phyloP scores from a whole-genome alignment of 306 rosid species.

The Coriaria nepalensis region DNA sequence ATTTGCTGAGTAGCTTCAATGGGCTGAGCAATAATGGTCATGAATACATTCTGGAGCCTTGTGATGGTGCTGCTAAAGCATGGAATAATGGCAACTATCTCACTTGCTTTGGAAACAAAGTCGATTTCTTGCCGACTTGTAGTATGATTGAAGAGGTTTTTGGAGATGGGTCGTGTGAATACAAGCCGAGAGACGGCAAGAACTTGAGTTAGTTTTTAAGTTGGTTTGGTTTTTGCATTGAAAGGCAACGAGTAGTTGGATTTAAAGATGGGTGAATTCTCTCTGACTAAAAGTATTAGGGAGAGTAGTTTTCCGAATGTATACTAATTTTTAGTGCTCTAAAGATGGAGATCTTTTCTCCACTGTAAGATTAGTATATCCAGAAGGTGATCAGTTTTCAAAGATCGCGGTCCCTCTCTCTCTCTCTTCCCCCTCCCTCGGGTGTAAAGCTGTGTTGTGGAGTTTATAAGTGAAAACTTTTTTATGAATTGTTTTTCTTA shows the following conservation, averaged over 20 bases:
- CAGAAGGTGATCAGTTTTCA: no score
- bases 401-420: no score
- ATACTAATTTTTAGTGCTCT: no score
- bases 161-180: constrained; percentile 38
- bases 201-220: constrained; percentile 30
- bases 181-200: constrained; percentile 45
- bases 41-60: constrained; percentile 52
- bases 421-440: no score
- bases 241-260: no score
- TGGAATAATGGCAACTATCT: constrained; percentile 53
- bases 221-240: constrained; percentile 2
- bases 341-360: no score
- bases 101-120: constrained; percentile 37
- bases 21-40: constrained; percentile 34
- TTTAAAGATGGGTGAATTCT: constrained; percentile 20
- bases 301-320: no score
- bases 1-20: constrained; percentile 26
- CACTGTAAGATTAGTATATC: no score
- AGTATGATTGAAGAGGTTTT: constrained; percentile 83
- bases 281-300: not conserved
- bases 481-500: no score
- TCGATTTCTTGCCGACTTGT: constrained; percentile 72
- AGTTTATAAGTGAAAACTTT: no score
- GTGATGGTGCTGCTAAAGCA: constrained; percentile 43
- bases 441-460: no score